These are phyloP conservation scores for Gracilaria vermiculophylla DNA, from an alignment of 23 red algal species.

Conservation along the genomic window DNA sequence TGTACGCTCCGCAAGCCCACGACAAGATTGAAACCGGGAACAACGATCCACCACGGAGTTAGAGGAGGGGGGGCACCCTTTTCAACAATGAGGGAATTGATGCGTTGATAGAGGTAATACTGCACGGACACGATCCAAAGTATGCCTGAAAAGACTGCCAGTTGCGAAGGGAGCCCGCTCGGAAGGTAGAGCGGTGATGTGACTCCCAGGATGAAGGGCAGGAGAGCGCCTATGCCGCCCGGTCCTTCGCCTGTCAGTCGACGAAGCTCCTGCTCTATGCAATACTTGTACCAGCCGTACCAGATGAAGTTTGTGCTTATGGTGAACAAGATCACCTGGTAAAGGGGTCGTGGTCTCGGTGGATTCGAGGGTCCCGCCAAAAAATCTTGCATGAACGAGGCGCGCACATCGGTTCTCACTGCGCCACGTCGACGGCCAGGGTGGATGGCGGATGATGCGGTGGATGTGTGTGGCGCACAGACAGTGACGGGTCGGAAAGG, in stretches of 20 bases:
- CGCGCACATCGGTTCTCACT: neutral
- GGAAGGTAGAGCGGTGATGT: constrained; percentile 35
- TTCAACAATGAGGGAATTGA: constrained; percentile 28
- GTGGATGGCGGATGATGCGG: neutral
- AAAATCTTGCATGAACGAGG: constrained; percentile 30
- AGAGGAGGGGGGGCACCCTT: constrained; percentile 15
- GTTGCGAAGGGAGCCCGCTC: neutral
- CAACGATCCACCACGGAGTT: constrained; percentile 44
- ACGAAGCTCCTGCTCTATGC: constrained; percentile 59
- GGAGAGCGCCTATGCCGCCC: constrained; percentile 37
- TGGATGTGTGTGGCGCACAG: neutral
- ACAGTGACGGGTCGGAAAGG: neutral
- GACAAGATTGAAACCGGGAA: constrained; percentile 63
- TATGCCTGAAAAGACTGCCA: constrained; percentile 3
- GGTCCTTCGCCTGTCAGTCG: constrained; percentile 11
- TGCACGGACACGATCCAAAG: constrained; percentile 63
- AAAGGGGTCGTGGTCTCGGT: constrained; percentile 54
- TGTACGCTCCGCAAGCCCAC: constrained; percentile 58
- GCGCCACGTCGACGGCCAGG: neutral
- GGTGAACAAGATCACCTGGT: constrained; percentile 41
- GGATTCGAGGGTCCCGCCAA: constrained; percentile 43
- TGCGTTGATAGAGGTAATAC: constrained; percentile 36
- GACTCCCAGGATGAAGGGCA: constrained; percentile 58
- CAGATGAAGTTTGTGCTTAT: constrained; percentile 48
- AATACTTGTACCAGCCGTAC: constrained; percentile 76